phyloP scores from a whole-genome alignment of 257 asterid genomes.

The Solanum corneliomulleri region DNA sequence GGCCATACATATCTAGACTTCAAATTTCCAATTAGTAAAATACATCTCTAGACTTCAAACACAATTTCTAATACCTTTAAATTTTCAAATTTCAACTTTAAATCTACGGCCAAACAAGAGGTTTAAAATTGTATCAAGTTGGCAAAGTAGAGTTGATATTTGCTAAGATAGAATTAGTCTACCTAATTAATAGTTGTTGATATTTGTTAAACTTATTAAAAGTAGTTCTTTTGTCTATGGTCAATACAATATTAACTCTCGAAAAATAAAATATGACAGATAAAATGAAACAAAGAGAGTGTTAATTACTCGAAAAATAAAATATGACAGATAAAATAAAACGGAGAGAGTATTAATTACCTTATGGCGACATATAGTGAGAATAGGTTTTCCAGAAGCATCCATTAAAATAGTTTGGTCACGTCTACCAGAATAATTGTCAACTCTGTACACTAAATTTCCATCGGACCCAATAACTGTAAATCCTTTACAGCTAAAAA shows the following conservation, averaged over 20 bases:
- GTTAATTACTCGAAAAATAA: not conserved
- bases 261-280: no score
- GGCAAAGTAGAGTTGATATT: not conserved
- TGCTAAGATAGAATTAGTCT: not conserved
- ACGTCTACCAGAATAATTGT: slow-evolving; percentile 42
- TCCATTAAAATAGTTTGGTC: slow-evolving; percentile 51
- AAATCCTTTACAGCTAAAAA: slow-evolving; percentile 59
- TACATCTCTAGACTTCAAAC: not conserved
- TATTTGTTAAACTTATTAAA: not conserved
- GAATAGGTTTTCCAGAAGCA: slow-evolving; percentile 48
- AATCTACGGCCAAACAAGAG: not conserved
- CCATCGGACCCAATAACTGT: slow-evolving; percentile 60
- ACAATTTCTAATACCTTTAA: no score
- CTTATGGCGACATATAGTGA: slow-evolving; percentile 54
- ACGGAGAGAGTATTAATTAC: not conserved
- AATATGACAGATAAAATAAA: not conserved
- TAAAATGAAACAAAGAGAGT: fast-evolving
- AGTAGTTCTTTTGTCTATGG: not conserved
- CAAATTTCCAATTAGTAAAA: no score
- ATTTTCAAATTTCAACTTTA: not conserved
- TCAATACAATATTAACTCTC: not conserved
- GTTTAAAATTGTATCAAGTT: not conserved
- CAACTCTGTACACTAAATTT: slow-evolving; percentile 52
- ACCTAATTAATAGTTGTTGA: not conserved
- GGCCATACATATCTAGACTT: not conserved